Percentiles rank a stretch among this genome's conserved stretches.
phyloP scores from a whole-genome alignment of 2,329 filamentous ascomycete species.

The Epichloe brachyelytri region DNA sequence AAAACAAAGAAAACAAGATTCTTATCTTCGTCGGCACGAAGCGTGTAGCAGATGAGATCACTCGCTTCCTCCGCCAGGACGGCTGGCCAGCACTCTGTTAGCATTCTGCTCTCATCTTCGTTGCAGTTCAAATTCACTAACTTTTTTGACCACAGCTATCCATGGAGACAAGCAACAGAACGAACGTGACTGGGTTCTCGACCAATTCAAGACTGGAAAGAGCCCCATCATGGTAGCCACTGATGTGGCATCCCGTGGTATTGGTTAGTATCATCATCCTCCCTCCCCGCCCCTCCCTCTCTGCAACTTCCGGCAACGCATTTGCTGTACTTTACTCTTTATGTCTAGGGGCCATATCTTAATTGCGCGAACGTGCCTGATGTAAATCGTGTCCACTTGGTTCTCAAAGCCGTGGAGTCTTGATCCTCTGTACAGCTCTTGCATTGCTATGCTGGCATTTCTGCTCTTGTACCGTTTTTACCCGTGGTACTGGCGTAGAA shows the following conservation, averaged over 20 bases:
- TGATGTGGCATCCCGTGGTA: conserved; percentile 99
- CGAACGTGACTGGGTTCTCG: conserved; percentile 98
- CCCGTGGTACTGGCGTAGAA: conserved; percentile 62
- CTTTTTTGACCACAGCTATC: conserved; percentile 52
- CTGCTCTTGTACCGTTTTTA: conserved; percentile 54
- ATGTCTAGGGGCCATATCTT: conserved; percentile 71
- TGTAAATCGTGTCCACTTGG: conserved; percentile 69
- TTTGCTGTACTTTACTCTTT: conserved; percentile 76
- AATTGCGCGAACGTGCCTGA: conserved; percentile 87
- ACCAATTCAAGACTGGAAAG: conserved; percentile 99
- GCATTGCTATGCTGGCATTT: conserved; percentile 60
- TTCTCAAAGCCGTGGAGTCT: conserved; percentile 71
- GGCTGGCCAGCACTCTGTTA: conserved; percentile 94
- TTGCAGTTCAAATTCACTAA: conserved; percentile 18
- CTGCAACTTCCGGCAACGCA: conserved; percentile 45
- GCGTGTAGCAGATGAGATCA: conserved; percentile 95
- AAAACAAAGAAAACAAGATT: conserved; percentile 88
- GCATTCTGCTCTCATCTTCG: conserved; percentile 29
- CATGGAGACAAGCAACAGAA: conserved; percentile 99
- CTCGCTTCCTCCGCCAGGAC: conserved; percentile 90
- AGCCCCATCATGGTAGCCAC: conserved; percentile 99
- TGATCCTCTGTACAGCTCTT: conserved; percentile 43
- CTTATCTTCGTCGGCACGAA: conserved; percentile 91
- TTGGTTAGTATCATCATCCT: conserved; percentile 73
- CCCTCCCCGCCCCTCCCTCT: conserved; percentile 31